phyloP scores from a whole-genome alignment of 306 rosid species.

The Pyrus bretschneideri region DNA sequence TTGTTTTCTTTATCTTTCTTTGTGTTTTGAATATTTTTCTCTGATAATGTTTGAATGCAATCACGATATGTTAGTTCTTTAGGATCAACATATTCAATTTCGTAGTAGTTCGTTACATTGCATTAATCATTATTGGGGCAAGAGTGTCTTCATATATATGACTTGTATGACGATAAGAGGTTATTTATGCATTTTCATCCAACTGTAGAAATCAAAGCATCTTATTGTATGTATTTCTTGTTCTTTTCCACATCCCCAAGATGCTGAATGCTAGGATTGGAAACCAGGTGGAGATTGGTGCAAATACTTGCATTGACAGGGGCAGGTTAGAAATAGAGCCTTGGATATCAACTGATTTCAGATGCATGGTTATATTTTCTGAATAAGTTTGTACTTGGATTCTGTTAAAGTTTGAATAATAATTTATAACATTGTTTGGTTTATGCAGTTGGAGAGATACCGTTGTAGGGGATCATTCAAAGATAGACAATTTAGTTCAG shows the following conservation, averaged over 20 bases:
- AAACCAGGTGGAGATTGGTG: constrained; percentile 75
- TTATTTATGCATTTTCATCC: background rate
- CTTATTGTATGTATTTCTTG: constrained; percentile 21
- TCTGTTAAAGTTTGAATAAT: background rate
- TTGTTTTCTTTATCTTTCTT: background rate
- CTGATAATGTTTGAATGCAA: background rate
- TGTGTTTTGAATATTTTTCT: background rate
- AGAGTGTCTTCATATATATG: background rate
- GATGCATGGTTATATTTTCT: constrained; percentile 5
- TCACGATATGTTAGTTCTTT: background rate
- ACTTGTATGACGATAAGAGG: background rate
- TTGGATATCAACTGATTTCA: background rate
- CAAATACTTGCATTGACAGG: constrained; percentile 88
- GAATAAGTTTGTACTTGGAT: constrained; percentile 17
- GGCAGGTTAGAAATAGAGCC: constrained; percentile 58
- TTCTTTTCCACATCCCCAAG: constrained; percentile 28
- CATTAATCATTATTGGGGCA: background rate
- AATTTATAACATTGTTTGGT: constrained; percentile 14
- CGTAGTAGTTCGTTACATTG: background rate
- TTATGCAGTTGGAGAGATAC: constrained; percentile 95
- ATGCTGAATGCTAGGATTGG: constrained; percentile 69
- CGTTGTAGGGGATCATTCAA: constrained; percentile 61
- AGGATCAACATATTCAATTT: background rate
- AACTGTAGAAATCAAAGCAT: background rate
- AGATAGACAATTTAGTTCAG: constrained; percentile 95